Evolutionary conservation across 2,329 filamentous ascomycete species (phyloP), one percentile per base, ranked within the genome.

Genomic region (Arthrinium puccinioides): DNA sequence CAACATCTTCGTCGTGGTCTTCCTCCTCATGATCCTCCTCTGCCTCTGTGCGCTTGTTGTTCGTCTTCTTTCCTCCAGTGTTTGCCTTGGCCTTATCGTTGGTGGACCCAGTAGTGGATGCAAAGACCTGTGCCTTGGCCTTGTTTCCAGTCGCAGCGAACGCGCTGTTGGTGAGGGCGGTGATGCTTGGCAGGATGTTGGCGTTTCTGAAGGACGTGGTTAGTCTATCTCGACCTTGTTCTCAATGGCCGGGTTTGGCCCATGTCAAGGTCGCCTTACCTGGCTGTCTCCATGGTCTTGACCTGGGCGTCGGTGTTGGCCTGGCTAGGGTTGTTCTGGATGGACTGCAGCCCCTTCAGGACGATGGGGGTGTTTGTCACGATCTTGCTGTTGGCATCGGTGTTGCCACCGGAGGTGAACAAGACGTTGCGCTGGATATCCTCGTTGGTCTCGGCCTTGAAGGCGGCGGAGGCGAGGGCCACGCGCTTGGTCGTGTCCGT

Each of bases 181-280:
- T 46, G 33, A 46, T 46, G 33, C 44, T 46, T 6, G 44, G 44
- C 24, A 46, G 21, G 13, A 46, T 46, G 14, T 46, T 46, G 18
- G 39, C 31, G 28, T 46, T 46, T 31, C 44, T 46, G 9, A n/a
- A n/a, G n/a, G n/a, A n/a, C 16, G 14, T 8, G 9, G 16, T 28
- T 27, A 34, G 23, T 16, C 13, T 15, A 14, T 15, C 26, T 14
- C 14, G n/a, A 18, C 10, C 9, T 9, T 19, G 24, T 9, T 19
- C 10, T 4, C 6, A 5, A 14, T 2, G 9, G 5, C 15, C n/a
- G 9, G 21, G 21, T 15, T 9, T 8, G 9, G 9, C n/a, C n/a
- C n/a, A n/a, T 6, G 7, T n/a, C n/a, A 18, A n/a, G n/a, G 4
- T n/a, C 10, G 5, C 8, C 31, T 19, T 33, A 44, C 44, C 44